Evolutionary conservation across 345 rosid species (phyloP).

Genomic region (Citrus sp.): DNA sequence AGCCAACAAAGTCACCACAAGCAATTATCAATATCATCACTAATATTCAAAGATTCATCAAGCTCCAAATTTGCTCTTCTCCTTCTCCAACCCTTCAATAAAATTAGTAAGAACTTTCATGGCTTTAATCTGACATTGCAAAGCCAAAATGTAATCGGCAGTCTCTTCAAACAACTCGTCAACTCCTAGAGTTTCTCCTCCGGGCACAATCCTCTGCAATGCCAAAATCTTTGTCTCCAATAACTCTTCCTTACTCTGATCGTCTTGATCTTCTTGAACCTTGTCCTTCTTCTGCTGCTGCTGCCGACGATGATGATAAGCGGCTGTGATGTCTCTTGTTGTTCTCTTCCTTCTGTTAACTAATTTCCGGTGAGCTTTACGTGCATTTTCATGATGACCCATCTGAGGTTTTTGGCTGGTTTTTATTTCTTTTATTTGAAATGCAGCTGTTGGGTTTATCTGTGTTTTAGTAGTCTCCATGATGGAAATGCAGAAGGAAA

Average conservation of each 20-base stretch:
- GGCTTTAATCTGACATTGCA: constrained; percentile 61
- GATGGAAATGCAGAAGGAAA: constrained; percentile 12
- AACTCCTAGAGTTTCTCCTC: constrained; percentile 54
- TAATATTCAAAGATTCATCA: constrained; percentile 4
- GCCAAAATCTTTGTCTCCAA: constrained; percentile 56
- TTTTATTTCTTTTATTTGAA: neutral
- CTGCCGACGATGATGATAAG: neutral
- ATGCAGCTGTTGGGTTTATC: constrained; percentile 11
- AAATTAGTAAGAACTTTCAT: constrained; percentile 48
- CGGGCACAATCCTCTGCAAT: constrained; percentile 75
- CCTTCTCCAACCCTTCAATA: constrained; percentile 47
- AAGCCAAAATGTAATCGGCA: constrained; percentile 58
- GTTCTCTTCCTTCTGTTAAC: constrained; percentile 2
- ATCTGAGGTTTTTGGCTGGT: neutral
- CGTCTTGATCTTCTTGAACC: constrained; percentile 23
- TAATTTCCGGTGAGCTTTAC: constrained; percentile 2
- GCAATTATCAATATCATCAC: too few species aligned
- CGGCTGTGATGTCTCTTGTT: neutral
- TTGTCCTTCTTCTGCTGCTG: neutral
- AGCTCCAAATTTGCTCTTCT: constrained; percentile 56
- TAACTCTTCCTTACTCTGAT: constrained; percentile 30
- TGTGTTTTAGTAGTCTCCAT: constrained; percentile 32
- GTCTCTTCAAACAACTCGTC: constrained; percentile 71
- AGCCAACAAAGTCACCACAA: neutral
- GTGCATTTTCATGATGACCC: neutral